Base-by-base conservation (phyloP, 2,329 filamentous ascomycete species). In the Aspergillus niger region DNA sequence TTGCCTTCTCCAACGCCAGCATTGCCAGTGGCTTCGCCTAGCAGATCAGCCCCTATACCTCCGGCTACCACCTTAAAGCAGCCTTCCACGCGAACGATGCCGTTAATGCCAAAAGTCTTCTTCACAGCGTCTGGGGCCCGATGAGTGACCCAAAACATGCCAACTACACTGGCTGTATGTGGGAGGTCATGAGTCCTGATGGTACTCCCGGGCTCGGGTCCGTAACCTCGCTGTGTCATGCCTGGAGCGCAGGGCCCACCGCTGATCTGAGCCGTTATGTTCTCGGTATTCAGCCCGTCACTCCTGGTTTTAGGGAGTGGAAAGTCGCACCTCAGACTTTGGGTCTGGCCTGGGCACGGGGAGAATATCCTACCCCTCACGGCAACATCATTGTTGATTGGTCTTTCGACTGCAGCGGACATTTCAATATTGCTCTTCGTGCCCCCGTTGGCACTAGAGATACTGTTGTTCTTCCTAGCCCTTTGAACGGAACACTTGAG, bases 221-320 rank as follows among this genome's bases (percentile, higher is more conserved):
- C 7, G 22, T 32, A 1, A 77, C 74, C 2, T 72, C 70, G 17
- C 59, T 76, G 0, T 76, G 74, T 39, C 74, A 76, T 52, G 74
- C 69, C 1, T 76, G 74, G 74, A 63, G 67, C 1, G 66, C 74
- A 0, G 74, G 70, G 1, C 73, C 74, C 0, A 76, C 73, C 2
- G 72, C 71, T 38, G 72, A 76, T 38, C 58, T 76, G 24, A 72
- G 62, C 49, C 61, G 55, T 2, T 67, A 70, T 58, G 71, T 75
- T 7, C 63, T 77, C 2, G 72, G 73, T 7, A 59, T 67, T 3
- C 57, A 57, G 50, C 62, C 71, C 1, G 55, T 60, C 2, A 55
- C 8, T 0, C 65, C 72, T 3, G 70, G 72, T 0, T 74, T 62
- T 5, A 20, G 3, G 10, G 49, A 54, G 8, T 63, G 61, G 62